Percentiles rank a stretch among this genome's conserved stretches.
These are phyloP conservation scores for Agaricus blazei DNA, from an alignment of 768 basidiomycete genomes.

Conservation along the genomic window DNA sequence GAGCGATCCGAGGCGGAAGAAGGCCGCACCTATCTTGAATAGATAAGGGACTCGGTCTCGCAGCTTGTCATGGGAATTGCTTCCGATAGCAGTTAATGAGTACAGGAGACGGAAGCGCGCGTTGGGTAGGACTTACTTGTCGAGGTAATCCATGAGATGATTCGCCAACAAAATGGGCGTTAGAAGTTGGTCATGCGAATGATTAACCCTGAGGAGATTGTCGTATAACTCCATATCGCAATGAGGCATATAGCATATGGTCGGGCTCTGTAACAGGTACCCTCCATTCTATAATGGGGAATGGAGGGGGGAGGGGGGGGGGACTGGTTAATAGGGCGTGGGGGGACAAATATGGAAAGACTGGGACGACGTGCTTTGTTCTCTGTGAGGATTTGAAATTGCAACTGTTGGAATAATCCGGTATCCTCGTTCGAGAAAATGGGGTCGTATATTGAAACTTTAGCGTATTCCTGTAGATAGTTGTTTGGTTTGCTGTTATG, in stretches of 20 bases:
- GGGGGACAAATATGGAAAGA: slow-evolving; percentile 12
- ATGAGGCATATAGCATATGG: slow-evolving; percentile 76
- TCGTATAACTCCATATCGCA: slow-evolving; percentile 73
- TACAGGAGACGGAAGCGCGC: slow-evolving; percentile 11
- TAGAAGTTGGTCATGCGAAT: slow-evolving; percentile 40
- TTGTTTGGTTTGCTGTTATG: slow-evolving; percentile 3
- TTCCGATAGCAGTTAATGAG: slow-evolving; percentile 22
- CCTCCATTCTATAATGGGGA: slow-evolving; percentile 25
- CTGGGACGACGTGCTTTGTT: slow-evolving; percentile 43
- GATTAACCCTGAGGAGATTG: slow-evolving; percentile 55
- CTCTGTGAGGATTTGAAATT: slow-evolving; percentile 31
- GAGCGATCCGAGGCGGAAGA: slow-evolving; percentile 8
- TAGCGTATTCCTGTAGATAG: slow-evolving; percentile 35
- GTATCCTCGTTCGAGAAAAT: slow-evolving; percentile 63
- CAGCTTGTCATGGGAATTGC: slow-evolving; percentile 48
- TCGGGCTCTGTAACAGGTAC: slow-evolving; percentile 36
- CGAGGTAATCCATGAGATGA: slow-evolving; percentile 58
- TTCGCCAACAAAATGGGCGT: slow-evolving; percentile 61
- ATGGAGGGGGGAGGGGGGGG: too few relatives aligned
- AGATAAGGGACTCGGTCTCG: slow-evolving; percentile 48
- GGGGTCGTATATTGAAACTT: slow-evolving; percentile 63
- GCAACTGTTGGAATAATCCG: slow-evolving; percentile 42
- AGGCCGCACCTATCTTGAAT: slow-evolving; percentile 44
- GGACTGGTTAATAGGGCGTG: background rate
- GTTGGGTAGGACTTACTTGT: slow-evolving; percentile 41